Conservation (phyloP, 192 early-diverging fungal genomes). For the Gonapodya sp. region DNA sequence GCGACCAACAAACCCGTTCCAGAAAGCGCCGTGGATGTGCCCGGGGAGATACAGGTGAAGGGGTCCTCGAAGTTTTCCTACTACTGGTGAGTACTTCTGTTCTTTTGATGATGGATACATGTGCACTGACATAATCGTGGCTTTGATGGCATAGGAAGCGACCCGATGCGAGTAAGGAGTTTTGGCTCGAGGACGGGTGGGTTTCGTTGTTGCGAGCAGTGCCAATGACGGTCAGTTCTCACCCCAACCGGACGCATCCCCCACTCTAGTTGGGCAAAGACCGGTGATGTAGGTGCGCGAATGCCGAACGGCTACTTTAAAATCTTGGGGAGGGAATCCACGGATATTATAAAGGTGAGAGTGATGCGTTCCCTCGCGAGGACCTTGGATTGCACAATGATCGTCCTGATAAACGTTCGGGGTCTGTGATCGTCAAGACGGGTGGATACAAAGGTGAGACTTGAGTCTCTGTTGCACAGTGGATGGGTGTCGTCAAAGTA, state of each 20-base stretch:
- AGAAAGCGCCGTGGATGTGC: conserved; percentile 22
- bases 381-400: no score
- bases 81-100: conserved; percentile 55
- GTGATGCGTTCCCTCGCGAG: no score
- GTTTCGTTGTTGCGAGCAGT: conserved; percentile 2
- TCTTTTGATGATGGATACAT: no score
- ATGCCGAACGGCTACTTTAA: conserved; percentile 40
- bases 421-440: conserved; percentile 22
- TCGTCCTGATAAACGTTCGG: background rate
- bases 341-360: conserved; percentile 75
- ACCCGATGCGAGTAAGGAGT: conserved; percentile 60
- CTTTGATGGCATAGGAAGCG: conserved; percentile 43
- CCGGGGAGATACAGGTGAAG: conserved; percentile 64
- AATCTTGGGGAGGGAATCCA: conserved; percentile 70
- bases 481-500: no score
- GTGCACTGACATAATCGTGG: no score
- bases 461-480: background rate
- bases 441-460: conserved; percentile 76
- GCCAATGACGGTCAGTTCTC: background rate
- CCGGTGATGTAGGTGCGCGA: conserved; percentile 52
- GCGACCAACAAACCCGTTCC: conserved; percentile 41
- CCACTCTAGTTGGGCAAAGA: conserved; percentile 19
- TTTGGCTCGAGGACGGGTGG: conserved; percentile 66
- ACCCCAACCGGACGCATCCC: conserved; percentile 18
- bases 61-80: conserved; percentile 65